phyloP scores from a whole-genome alignment of 1,139 yeast genomes.

The Spathaspora sp. region DNA sequence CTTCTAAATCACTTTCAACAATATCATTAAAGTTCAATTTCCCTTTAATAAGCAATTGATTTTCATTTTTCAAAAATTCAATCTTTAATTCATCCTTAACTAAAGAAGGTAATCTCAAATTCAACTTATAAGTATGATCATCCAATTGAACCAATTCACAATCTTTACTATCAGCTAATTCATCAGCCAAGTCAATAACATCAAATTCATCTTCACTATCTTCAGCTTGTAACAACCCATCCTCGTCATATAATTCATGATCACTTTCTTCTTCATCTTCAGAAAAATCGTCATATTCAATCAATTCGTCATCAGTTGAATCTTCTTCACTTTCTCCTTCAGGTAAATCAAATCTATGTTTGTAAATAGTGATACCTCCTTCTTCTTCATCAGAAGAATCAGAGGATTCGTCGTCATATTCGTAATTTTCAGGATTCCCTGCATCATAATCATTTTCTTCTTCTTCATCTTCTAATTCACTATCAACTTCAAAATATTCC shows the following conservation, averaged over 20 bases:
- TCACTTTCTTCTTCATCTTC: slow-evolving; percentile 25
- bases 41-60: slow-evolving; percentile 45
- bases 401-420: slow-evolving; percentile 22
- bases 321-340: slow-evolving; percentile 33
- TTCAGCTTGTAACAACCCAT: slow-evolving; percentile 27
- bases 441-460: slow-evolving; percentile 26
- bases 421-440: slow-evolving; percentile 22
- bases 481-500: slow-evolving; percentile 35
- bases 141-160: slow-evolving; percentile 44
- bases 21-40: slow-evolving; percentile 37
- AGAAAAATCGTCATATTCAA: slow-evolving; percentile 22
- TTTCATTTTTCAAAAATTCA: slow-evolving; percentile 42
- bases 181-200: slow-evolving; percentile 44
- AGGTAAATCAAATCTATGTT: slow-evolving; percentile 42
- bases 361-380: slow-evolving; percentile 47
- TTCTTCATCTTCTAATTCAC: slow-evolving; percentile 16
- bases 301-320: slow-evolving; percentile 40
- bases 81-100: slow-evolving; percentile 44
- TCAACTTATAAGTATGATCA: slow-evolving; percentile 42
- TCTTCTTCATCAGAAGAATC: slow-evolving; percentile 32
- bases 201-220: slow-evolving; percentile 39
- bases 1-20: slow-evolving; percentile 19
- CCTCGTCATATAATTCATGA: slow-evolving; percentile 17
- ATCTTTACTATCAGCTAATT: slow-evolving; percentile 46
- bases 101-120: slow-evolving; percentile 45